Percentiles rank a stretch among this genome's conserved stretches.
Evolutionary conservation across 2,329 filamentous ascomycete species (phyloP).

Genomic region (Colletotrichum tamarilloi): DNA sequence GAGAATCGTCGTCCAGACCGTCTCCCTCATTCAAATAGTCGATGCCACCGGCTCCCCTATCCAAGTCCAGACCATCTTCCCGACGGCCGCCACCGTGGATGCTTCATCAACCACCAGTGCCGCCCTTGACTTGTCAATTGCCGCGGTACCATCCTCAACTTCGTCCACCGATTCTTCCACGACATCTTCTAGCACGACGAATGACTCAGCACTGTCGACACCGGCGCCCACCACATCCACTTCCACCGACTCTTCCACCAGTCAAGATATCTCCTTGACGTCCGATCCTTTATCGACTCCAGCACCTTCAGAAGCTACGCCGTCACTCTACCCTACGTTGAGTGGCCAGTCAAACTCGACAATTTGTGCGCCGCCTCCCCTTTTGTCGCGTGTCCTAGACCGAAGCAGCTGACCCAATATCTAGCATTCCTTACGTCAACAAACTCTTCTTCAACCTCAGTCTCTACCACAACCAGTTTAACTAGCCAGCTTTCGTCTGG

Average conservation of each 20-base stretch:
- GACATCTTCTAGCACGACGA: background rate
- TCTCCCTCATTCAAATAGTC: slow-evolving; percentile 65
- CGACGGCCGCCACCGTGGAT: slow-evolving; percentile 51
- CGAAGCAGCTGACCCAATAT: slow-evolving; percentile 3
- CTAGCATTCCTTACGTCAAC: slow-evolving; percentile 33
- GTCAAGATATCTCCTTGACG: slow-evolving; percentile 40
- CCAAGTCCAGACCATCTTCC: slow-evolving; percentile 54
- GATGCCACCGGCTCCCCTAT: slow-evolving; percentile 59
- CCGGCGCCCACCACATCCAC: slow-evolving; percentile 40
- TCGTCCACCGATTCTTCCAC: slow-evolving; percentile 15
- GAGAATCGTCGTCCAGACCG: slow-evolving; percentile 63
- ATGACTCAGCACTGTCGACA: slow-evolving; percentile 15
- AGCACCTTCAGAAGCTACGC: slow-evolving; percentile 18
- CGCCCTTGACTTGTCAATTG: slow-evolving; percentile 22
- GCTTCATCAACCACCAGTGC: slow-evolving; percentile 35
- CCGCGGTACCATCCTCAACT: background rate
- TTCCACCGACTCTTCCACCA: slow-evolving; percentile 37
- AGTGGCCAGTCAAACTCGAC: slow-evolving; percentile 40
- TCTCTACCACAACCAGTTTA: slow-evolving; percentile 30
- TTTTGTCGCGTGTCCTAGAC: background rate
- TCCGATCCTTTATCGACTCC: slow-evolving; percentile 44
- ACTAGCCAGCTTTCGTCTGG: slow-evolving; percentile 28
- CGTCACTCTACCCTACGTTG: slow-evolving; percentile 32
- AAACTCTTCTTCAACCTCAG: slow-evolving; percentile 34
- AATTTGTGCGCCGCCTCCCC: slow-evolving; percentile 35